Percentiles rank a stretch among this genome's conserved stretches.
Conservation (phyloP, 2,329 filamentous ascomycete genomes). For the Magnaporthales sp. region DNA sequence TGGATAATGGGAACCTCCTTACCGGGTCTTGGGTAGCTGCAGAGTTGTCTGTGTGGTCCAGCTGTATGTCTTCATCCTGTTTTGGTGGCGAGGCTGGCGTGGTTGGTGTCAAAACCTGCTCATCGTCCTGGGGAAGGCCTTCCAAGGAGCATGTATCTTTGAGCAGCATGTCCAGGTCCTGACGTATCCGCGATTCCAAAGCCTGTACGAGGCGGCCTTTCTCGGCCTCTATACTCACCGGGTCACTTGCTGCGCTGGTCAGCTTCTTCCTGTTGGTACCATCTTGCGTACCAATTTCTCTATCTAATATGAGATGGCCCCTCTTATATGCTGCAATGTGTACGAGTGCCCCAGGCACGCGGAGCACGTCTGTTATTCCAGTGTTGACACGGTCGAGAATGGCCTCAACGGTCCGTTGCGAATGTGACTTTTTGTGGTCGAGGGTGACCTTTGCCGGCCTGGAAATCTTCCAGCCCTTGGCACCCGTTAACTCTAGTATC, state of each 20-base stretch:
- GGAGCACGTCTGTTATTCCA: constrained; percentile 38
- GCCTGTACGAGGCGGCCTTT: constrained; percentile 27
- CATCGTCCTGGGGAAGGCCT: constrained; percentile 19
- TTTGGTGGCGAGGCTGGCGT: neutral
- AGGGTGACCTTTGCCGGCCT: constrained; percentile 37
- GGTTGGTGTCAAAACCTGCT: neutral
- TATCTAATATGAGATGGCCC: constrained; percentile 43
- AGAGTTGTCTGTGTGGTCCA: neutral
- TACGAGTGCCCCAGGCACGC: constrained; percentile 35
- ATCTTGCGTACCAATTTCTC: constrained; percentile 31
- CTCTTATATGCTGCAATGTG: constrained; percentile 41
- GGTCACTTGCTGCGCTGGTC: constrained; percentile 5
- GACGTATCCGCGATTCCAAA: constrained; percentile 35
- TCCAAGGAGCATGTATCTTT: constrained; percentile 41
- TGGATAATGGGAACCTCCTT: neutral
- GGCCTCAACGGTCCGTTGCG: constrained; percentile 35
- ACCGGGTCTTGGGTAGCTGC: neutral
- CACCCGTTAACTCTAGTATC: constrained; percentile 35
- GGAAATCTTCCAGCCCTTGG: constrained; percentile 32
- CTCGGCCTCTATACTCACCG: constrained; percentile 26
- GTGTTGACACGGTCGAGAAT: constrained; percentile 42
- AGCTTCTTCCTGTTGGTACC: constrained; percentile 22
- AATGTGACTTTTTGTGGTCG: constrained; percentile 30
- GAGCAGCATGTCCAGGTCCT: constrained; percentile 39
- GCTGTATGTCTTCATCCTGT: neutral